phyloP scores from a whole-genome alignment of 257 asterid species.

The Capsicum pubescens region DNA sequence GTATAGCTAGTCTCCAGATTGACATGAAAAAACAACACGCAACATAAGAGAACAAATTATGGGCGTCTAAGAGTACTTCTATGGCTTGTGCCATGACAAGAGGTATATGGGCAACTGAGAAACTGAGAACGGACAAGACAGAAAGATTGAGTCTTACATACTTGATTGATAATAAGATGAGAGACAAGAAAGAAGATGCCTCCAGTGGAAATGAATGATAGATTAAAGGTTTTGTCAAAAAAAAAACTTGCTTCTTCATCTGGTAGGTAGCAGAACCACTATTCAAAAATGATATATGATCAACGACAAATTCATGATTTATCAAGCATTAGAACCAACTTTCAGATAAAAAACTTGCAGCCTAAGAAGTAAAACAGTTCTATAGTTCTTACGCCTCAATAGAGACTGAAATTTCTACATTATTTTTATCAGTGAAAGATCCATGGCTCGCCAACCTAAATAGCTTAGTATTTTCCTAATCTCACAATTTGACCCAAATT shows the following conservation, averaged over 20 bases:
- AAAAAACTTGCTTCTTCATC: neutral
- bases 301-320: neutral
- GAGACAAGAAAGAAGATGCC: neutral
- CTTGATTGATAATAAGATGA: neutral
- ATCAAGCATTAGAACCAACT: neutral
- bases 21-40: neutral
- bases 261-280: neutral
- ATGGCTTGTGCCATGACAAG: neutral
- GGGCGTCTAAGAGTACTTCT: neutral
- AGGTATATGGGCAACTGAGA: constrained; percentile 11
- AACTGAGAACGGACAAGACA: neutral
- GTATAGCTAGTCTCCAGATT: neutral
- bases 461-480: neutral
- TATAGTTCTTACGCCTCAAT: neutral
- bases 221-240: neutral
- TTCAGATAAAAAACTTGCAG: constrained; percentile 10
- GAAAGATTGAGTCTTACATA: neutral
- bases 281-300: neutral
- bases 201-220: neutral
- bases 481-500: neutral
- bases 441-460: neutral
- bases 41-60: neutral
- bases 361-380: constrained; percentile 20
- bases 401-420: neutral
- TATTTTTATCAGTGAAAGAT: neutral